Conservation (phyloP, 306 rosid genomes). For the Senna siamea region DNA sequence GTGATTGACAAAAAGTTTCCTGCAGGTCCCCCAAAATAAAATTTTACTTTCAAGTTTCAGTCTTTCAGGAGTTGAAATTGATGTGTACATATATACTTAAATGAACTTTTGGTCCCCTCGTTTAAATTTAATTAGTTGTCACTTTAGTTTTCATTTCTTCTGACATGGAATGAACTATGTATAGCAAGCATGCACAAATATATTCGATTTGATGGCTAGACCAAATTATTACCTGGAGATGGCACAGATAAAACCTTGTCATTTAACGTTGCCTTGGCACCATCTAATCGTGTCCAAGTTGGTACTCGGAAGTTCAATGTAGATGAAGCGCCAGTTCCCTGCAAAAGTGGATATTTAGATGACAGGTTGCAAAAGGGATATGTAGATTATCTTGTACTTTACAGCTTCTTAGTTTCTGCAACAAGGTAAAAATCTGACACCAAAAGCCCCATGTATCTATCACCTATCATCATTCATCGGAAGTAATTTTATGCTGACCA, state of each 20-base stretch:
- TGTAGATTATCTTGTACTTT: background rate
- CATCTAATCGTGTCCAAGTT: conserved; percentile 56
- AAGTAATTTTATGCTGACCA: background rate
- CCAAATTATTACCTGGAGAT: conserved; percentile 48
- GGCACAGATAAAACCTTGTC: conserved; percentile 41
- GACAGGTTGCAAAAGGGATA: background rate
- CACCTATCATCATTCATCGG: background rate
- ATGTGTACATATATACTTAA: background rate
- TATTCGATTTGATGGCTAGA: background rate
- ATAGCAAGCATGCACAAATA: too few relatives aligned
- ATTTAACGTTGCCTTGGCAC: conserved; percentile 54
- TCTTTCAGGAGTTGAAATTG: background rate
- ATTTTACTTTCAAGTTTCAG: conserved; percentile 16
- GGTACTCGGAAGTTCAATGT: conserved; percentile 67
- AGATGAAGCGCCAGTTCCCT: conserved; percentile 50
- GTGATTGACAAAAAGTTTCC: conserved; percentile 64
- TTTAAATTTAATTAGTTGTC: background rate
- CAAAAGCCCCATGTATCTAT: background rate
- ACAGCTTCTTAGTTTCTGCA: conserved; percentile 10
- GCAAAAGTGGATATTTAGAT: conserved; percentile 13
- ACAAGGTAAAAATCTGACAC: conserved; percentile 31
- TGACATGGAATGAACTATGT: background rate
- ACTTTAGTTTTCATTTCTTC: background rate
- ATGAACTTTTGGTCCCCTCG: background rate
- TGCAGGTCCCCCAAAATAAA: conserved; percentile 38